phyloP scores from a whole-genome alignment of 2,329 filamentous ascomycete genomes.

The Neonectria sp. region DNA sequence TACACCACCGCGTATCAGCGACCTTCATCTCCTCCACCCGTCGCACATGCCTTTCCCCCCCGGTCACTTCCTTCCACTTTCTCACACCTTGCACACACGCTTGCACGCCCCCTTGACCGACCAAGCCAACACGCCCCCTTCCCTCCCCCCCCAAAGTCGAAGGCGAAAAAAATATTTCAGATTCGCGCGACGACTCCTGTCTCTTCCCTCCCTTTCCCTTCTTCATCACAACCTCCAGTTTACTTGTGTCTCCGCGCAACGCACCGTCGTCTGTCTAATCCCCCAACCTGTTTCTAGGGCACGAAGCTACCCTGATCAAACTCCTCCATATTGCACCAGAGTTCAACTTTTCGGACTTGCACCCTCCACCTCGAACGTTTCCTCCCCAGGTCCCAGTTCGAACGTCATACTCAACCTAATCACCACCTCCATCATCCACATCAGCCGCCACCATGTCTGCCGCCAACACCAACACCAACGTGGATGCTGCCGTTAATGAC shows the following conservation, averaged over 20 bases:
- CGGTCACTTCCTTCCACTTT: conserved; percentile 45
- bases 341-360: conserved; percentile 66
- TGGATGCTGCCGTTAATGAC: conserved; percentile 81
- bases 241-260: conserved; percentile 64
- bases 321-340: conserved; percentile 77
- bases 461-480: conserved; percentile 55
- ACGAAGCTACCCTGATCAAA: conserved; percentile 86
- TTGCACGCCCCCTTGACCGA: conserved; percentile 44
- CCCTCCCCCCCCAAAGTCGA: conserved; percentile 44
- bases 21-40: conserved; percentile 24
- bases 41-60: conserved; percentile 39
- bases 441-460: conserved; percentile 84
- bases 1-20: conserved; percentile 3
- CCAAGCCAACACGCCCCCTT: conserved; percentile 41
- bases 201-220: conserved; percentile 52
- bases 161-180: conserved; percentile 60
- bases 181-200: conserved; percentile 51
- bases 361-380: conserved; percentile 63
- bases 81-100: conserved; percentile 42
- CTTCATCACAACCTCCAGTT: conserved; percentile 61
- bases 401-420: conserved; percentile 65
- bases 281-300: conserved; percentile 77
- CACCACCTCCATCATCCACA: conserved; percentile 54
- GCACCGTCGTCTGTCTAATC: conserved; percentile 62
- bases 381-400: conserved; percentile 55